Conservation (phyloP, 169 alveolate genomes). For the Haemoproteus tartakovskyi region DNA sequence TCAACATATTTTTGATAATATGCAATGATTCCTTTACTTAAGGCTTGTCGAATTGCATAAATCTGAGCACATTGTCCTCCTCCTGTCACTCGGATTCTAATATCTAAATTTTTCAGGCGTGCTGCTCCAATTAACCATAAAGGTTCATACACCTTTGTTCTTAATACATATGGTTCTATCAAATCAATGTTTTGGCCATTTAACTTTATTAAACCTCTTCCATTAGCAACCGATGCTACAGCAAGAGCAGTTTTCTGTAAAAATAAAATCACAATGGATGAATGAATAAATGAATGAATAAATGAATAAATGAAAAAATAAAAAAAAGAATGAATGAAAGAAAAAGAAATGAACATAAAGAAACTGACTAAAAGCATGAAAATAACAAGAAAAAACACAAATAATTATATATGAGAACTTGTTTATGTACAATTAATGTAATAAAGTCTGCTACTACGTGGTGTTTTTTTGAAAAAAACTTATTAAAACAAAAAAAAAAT, state of each 20-base stretch:
- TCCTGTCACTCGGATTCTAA: conserved; percentile 97
- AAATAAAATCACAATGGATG: too few relatives aligned
- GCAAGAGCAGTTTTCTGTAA: conserved; percentile 96
- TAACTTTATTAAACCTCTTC: conserved; percentile 94
- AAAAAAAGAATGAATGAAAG: too few relatives aligned
- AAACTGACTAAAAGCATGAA: too few relatives aligned
- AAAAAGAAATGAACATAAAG: too few relatives aligned
- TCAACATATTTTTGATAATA: conserved; percentile 95
- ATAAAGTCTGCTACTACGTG: too few relatives aligned
- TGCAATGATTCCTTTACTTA: conserved; percentile 98
- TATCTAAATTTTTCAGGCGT: conserved; percentile 90
- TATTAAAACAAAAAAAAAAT: too few relatives aligned
- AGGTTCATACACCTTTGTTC: conserved; percentile 97
- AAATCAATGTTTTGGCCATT: conserved; percentile 95
- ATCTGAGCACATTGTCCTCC: conserved; percentile 98
- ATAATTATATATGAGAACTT: too few relatives aligned
- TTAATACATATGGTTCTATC: conserved; percentile 92
- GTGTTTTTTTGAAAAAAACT: too few relatives aligned
- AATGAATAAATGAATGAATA: too few relatives aligned
- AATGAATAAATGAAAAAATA: too few relatives aligned
- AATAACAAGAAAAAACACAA: too few relatives aligned
- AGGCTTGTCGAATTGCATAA: conserved; percentile 96
- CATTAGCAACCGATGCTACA: conserved; percentile 93
- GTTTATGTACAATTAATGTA: too few relatives aligned
- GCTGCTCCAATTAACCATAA: conserved; percentile 94